Evolutionary conservation across 768 basidiomycete species (phyloP), one percentile per base, ranked within the genome.

Genomic region (Sporobolomyces pararoseus): DNA sequence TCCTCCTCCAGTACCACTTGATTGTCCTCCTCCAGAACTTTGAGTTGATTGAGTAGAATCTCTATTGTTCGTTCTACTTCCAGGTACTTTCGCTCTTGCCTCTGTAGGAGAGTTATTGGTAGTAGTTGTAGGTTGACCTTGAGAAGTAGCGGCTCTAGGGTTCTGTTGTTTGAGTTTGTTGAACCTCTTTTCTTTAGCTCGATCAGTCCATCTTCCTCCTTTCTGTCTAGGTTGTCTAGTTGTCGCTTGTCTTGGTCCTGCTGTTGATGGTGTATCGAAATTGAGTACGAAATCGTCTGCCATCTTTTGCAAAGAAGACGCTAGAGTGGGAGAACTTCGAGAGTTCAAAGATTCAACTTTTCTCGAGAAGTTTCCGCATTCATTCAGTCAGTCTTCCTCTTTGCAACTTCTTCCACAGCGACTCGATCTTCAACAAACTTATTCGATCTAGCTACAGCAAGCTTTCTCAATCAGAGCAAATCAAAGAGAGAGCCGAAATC

Each of bases 81-180:
- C 29, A 31, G 52, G 32, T 57, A 66, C 65, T 47, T 71, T 29
- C 3, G 76, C 31, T 64, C 81, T 79, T n/a, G 81, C 31, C 75
- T 75, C 46, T 81, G 78, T 66, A 80, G 80, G 1, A 78, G 75
- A 1, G 32, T 75, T 87, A 52, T 55, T 23, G 17, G 3, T 19
- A 32, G 51, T 37, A 46, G 7, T 19, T 35, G 51, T 37, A 46
- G 53, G 53, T 42, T 47, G 19, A 58, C 59, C 72, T 42, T 47
- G 68, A 27, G 44, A 87, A 83, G 12, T 7, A 21, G 54, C 16
- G 16, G 79, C 89, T 88, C 31, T 83, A 81, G 63, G 83, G 83
- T 70, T 88, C 86, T 31, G 49, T 37, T 9, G 58, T 23, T 63
- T 65, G 63, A 65, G 61, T 63, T 52, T 60, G 47, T n/a, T 34